Conservation (phyloP, 2,329 filamentous ascomycete genomes). For the Talaromyces sp. region DNA sequence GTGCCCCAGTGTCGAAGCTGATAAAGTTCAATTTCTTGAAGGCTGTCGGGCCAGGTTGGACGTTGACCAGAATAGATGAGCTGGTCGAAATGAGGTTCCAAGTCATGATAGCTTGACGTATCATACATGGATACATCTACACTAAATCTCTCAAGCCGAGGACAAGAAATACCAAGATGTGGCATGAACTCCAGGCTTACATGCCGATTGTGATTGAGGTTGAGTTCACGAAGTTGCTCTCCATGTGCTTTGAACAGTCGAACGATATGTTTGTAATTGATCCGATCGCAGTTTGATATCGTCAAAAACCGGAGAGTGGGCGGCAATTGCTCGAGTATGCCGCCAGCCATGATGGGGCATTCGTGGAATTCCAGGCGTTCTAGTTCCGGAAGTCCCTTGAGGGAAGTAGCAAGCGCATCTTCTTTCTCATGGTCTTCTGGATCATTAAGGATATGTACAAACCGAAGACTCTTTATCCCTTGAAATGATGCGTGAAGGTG, state of each 20-base stretch:
- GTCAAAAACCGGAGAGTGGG: constrained; percentile 67
- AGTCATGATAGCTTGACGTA: constrained; percentile 67
- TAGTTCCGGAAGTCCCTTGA: constrained; percentile 64
- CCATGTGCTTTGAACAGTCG: constrained; percentile 69
- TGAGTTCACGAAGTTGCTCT: constrained; percentile 65
- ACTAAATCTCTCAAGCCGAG: constrained; percentile 68
- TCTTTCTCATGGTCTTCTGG: constrained; percentile 43
- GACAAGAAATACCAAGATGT: constrained; percentile 67
- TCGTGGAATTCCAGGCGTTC: constrained; percentile 72
- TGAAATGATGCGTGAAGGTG: constrained; percentile 62
- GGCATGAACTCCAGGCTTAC: constrained; percentile 76
- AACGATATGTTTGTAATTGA: constrained; percentile 68
- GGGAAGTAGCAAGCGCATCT: constrained; percentile 48
- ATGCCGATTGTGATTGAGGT: constrained; percentile 76
- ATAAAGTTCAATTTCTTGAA: constrained; percentile 73
- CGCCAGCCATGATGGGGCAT: constrained; percentile 70
- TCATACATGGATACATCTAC: constrained; percentile 82
- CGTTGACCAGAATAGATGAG: constrained; percentile 62
- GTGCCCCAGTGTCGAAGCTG: constrained; percentile 76
- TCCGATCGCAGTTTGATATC: constrained; percentile 76
- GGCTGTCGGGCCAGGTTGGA: constrained; percentile 75
- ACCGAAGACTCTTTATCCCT: constrained; percentile 35
- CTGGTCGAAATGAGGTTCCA: constrained; percentile 72
- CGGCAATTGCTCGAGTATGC: constrained; percentile 70
- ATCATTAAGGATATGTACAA: constrained; percentile 47